A percentile compares a stretch with the other conserved stretches of the same genome.
Evolutionary conservation across 768 basidiomycete species (phyloP).

Genomic region (Boletus vinaceobasis): DNA sequence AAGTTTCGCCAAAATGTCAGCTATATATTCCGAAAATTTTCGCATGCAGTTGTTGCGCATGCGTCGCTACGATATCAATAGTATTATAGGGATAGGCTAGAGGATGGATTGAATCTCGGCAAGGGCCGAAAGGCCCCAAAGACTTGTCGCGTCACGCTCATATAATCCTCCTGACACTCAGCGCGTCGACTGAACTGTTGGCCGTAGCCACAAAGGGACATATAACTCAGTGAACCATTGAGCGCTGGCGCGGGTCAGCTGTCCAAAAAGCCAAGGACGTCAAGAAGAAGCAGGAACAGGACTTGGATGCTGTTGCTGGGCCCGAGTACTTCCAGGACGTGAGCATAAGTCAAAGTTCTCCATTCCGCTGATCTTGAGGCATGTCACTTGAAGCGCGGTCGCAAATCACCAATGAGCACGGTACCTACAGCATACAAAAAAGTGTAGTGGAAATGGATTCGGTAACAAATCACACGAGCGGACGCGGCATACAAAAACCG

Average conservation of each 20-base stretch:
- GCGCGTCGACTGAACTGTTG: neutral
- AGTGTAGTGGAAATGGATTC: no score
- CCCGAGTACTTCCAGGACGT: constrained; percentile 62
- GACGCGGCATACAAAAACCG: no score
- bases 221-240: constrained; percentile 15
- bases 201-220: neutral
- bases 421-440: no score
- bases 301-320: constrained; percentile 36
- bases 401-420: no score
- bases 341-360: constrained; percentile 1
- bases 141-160: constrained; percentile 17
- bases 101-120: neutral
- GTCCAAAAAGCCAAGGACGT: constrained; percentile 18
- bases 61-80: no score
- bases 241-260: neutral
- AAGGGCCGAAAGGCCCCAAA: no score
- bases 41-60: no score
- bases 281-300: constrained; percentile 20
- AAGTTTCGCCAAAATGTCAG: no score
- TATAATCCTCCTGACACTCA: neutral
- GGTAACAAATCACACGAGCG: no score
- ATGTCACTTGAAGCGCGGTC: constrained; percentile 36
- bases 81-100: no score
- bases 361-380: neutral
- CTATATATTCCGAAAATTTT: no score